Percentiles rank a stretch among this genome's conserved stretches.
Evolutionary conservation across 176 grass and related monocot genomes (phyloP).

Genomic region (Eragrostis curvula): DNA sequence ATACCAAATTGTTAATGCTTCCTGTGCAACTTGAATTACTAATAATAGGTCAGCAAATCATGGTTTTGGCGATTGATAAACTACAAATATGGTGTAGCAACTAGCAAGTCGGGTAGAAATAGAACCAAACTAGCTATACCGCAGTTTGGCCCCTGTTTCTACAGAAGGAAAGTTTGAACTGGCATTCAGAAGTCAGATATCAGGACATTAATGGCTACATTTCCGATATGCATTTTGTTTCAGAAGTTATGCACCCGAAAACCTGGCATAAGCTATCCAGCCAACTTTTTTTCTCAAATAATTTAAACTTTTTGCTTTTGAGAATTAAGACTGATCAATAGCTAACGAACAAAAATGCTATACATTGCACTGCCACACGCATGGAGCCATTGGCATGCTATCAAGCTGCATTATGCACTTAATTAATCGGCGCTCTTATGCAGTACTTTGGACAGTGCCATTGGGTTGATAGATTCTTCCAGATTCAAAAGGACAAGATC

Average conservation of each 20-base stretch:
- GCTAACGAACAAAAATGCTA: not conserved
- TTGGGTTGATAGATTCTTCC: slow-evolving; percentile 38
- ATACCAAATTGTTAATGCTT: not conserved
- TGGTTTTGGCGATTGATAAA: not conserved
- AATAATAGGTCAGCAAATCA: not conserved
- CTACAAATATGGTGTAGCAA: not conserved
- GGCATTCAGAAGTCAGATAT: not conserved
- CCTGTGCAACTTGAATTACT: slow-evolving; percentile 22
- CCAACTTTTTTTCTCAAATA: not conserved
- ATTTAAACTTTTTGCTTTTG: not conserved
- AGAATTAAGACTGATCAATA: not conserved
- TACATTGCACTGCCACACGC: not conserved
- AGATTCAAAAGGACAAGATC: slow-evolving; percentile 57
- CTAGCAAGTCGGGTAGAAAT: not conserved
- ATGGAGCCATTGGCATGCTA: not conserved
- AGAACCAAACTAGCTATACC: not conserved
- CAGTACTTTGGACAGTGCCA: slow-evolving; percentile 8
- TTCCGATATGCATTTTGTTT: not conserved
- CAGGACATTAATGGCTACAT: not conserved
- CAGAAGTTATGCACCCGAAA: not conserved
- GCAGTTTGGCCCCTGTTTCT: not conserved
- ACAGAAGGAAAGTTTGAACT: not conserved
- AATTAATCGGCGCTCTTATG: slow-evolving; percentile 25
- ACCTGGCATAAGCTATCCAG: too few species aligned
- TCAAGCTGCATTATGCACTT: slow-evolving; percentile 20